These are phyloP conservation scores for Dictyostelium purpureum DNA, from an alignment of 78 protist genomes.

Conservation along the genomic window DNA sequence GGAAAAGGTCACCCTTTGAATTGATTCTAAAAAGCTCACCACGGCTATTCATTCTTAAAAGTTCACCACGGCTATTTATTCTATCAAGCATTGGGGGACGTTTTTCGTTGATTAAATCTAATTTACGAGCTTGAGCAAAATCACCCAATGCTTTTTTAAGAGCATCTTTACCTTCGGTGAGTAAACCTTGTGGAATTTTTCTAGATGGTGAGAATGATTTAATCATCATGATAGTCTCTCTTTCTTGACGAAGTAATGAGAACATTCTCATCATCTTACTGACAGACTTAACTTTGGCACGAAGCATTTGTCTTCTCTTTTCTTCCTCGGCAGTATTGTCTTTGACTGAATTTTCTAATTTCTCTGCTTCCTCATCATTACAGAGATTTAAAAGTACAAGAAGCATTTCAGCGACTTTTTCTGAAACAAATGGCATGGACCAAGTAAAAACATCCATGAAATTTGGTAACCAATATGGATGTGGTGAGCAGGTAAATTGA, in stretches of 20 bases:
- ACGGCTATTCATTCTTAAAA: slow-evolving; percentile 61
- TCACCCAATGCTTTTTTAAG: slow-evolving; percentile 61
- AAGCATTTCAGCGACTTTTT: slow-evolving; percentile 90
- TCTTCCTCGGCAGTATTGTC: slow-evolving; percentile 43
- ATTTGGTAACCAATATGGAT: slow-evolving; percentile 99
- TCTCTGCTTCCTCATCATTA: slow-evolving; percentile 89
- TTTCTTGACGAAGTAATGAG: slow-evolving; percentile 87
- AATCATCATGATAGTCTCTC: slow-evolving; percentile 92
- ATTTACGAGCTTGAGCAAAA: slow-evolving; percentile 78
- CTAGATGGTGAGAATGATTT: slow-evolving; percentile 90
- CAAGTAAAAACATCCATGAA: slow-evolving; percentile 98
- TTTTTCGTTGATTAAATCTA: slow-evolving; percentile 76
- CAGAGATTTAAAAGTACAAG: slow-evolving; percentile 57
- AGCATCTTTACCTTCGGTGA: slow-evolving; percentile 85
- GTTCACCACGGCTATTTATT: slow-evolving; percentile 49
- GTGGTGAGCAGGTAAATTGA: slow-evolving; percentile 95
- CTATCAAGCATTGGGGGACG: slow-evolving; percentile 75
- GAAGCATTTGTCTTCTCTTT: slow-evolving; percentile 66
- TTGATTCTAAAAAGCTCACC: slow-evolving; percentile 71
- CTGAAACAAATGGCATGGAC: slow-evolving; percentile 99
- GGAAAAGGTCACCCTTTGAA: slow-evolving; percentile 47
- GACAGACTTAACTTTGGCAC: slow-evolving; percentile 88
- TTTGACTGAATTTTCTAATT: slow-evolving; percentile 11
- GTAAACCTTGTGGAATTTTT: slow-evolving; percentile 91
- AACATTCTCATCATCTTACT: slow-evolving; percentile 91